Conservation (phyloP, 2,329 filamentous ascomycete species). For the Juglanconis juglandina region DNA sequence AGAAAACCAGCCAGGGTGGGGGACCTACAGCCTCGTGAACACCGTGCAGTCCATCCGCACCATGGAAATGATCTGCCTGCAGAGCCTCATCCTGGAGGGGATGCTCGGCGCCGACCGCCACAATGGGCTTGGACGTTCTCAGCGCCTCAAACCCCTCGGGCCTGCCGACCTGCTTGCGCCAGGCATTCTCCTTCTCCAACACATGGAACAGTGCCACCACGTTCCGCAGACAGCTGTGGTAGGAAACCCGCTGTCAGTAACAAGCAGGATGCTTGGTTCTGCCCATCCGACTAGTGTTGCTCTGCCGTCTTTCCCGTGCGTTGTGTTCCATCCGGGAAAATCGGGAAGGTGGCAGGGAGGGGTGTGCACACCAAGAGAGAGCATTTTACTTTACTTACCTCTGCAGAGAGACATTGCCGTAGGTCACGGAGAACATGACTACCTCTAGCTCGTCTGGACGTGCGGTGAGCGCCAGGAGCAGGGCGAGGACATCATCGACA, state of each 20-base stretch:
- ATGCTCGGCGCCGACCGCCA: slow-evolving; percentile 83
- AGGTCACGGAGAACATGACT: slow-evolving; percentile 81
- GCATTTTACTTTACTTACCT: slow-evolving; percentile 49
- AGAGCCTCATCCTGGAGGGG: slow-evolving; percentile 80
- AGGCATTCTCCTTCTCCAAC: slow-evolving; percentile 81
- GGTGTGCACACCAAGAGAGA: slow-evolving; percentile 1
- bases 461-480: slow-evolving; percentile 81
- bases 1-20: slow-evolving; percentile 3
- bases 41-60: slow-evolving; percentile 71
- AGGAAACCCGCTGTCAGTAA: not conserved
- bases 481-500: slow-evolving; percentile 85
- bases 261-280: not conserved
- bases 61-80: slow-evolving; percentile 83
- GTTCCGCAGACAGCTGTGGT: slow-evolving; percentile 74
- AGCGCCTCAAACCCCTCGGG: slow-evolving; percentile 70
- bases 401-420: slow-evolving; percentile 86
- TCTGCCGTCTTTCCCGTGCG: not conserved
- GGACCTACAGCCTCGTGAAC: slow-evolving; percentile 58
- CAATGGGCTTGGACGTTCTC: slow-evolving; percentile 69
- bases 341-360: not conserved
- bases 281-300: not conserved
- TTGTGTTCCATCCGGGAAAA: slow-evolving; percentile 6
- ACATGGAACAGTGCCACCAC: slow-evolving; percentile 88
- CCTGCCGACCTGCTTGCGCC: slow-evolving; percentile 68
- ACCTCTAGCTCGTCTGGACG: slow-evolving; percentile 82